Percentiles rank a stretch among this genome's conserved stretches.
phyloP scores from a whole-genome alignment of 2,329 filamentous ascomycete species.

The Hypomyces perniciosus region DNA sequence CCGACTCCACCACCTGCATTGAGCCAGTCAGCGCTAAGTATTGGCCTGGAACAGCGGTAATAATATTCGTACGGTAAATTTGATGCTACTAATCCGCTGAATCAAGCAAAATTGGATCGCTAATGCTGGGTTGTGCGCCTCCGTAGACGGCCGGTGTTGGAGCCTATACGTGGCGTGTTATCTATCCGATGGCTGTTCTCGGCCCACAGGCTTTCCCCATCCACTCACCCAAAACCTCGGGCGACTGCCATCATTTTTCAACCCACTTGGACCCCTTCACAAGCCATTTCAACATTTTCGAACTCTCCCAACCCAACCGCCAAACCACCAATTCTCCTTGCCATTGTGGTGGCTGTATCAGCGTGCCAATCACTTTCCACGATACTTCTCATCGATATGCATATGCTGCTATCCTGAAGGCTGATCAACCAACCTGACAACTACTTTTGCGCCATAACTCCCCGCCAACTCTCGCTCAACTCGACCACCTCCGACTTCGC shows the following conservation, averaged over 20 bases:
- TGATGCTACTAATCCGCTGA: no score
- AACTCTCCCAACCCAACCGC: slow-evolving; percentile 6
- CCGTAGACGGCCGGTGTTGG: slow-evolving; percentile 12
- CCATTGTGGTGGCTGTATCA: no score
- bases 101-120: no score
- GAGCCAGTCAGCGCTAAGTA: slow-evolving; percentile 7
- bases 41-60: neutral
- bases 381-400: neutral
- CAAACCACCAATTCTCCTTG: neutral
- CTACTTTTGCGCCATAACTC: neutral
- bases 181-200: neutral
- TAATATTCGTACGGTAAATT: no score
- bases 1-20: neutral
- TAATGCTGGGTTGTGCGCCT: slow-evolving; percentile 1
- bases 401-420: neutral
- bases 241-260: slow-evolving; percentile 7
- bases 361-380: neutral
- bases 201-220: neutral
- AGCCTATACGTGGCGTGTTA: neutral
- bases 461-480: neutral
- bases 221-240: slow-evolving; percentile 6
- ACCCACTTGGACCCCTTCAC: neutral
- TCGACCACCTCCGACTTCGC: neutral
- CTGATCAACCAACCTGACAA: neutral
- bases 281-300: neutral